These are phyloP conservation scores for Saksenaea oblongispora DNA, from an alignment of 371 early-diverging fungal genomes.

Conservation along the genomic window DNA sequence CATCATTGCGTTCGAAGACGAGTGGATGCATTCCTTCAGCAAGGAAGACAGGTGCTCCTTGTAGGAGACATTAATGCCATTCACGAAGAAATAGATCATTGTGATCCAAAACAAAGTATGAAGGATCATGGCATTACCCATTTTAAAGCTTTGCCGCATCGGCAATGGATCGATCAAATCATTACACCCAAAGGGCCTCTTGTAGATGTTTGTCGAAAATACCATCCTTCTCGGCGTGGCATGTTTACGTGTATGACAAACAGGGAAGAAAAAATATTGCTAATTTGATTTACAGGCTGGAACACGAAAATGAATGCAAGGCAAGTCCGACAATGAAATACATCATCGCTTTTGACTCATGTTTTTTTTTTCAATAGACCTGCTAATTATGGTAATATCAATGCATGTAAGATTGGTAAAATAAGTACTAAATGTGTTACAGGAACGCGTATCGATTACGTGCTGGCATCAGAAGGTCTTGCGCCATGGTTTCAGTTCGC, in stretches of 20 bases:
- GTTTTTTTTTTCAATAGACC: conserved; percentile 30
- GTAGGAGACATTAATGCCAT: conserved; percentile 83
- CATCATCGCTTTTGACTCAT: background rate
- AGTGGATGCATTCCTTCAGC: conserved; percentile 45
- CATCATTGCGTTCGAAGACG: conserved; percentile 56
- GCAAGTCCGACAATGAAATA: conserved; percentile 29
- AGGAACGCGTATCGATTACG: conserved; percentile 82
- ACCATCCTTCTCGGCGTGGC: conserved; percentile 51
- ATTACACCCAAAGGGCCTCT: conserved; percentile 58
- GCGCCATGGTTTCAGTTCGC: conserved; percentile 56
- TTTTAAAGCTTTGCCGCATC: conserved; percentile 67
- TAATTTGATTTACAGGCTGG: conserved; percentile 56
- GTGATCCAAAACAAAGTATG: conserved; percentile 69
- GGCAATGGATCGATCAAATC: conserved; percentile 73
- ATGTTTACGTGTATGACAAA: conserved; percentile 58
- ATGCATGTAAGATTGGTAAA: background rate
- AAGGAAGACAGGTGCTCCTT: conserved; percentile 69
- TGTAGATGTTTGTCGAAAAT: conserved; percentile 53
- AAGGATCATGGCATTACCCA: conserved; percentile 52
- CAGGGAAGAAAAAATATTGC: background rate
- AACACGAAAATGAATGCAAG: conserved; percentile 75
- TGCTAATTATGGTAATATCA: conserved; percentile 51
- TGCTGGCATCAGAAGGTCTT: conserved; percentile 66
- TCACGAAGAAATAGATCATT: conserved; percentile 79
- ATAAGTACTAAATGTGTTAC: background rate